phyloP scores from a whole-genome alignment of 768 basidiomycete genomes.

The Tephrocybe sp. region DNA sequence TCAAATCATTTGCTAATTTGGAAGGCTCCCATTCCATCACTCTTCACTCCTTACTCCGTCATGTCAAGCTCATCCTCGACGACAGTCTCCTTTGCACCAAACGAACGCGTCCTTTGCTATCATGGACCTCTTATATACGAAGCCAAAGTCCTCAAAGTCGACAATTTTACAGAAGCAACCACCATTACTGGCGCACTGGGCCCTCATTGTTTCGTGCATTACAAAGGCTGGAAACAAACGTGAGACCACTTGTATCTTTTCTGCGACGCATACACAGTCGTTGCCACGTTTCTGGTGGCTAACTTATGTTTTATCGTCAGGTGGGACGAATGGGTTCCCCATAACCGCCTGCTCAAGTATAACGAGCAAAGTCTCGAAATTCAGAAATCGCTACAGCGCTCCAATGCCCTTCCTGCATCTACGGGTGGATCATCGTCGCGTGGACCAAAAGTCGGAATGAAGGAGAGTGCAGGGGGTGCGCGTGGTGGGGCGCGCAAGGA shows the following conservation, averaged over 20 bases:
- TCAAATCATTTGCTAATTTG: neutral
- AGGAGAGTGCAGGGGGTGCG: constrained; percentile 29
- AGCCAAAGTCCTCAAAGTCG: constrained; percentile 79
- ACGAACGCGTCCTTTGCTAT: constrained; percentile 88
- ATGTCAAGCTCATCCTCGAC: constrained; percentile 29
- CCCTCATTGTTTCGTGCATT: constrained; percentile 92
- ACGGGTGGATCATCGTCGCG: constrained; percentile 18
- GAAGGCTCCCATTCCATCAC: neutral
- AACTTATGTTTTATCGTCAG: constrained; percentile 35
- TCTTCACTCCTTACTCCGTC: neutral
- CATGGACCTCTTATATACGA: constrained; percentile 96
- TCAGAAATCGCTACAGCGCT: constrained; percentile 65
- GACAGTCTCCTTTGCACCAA: constrained; percentile 41
- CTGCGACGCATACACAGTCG: neutral
- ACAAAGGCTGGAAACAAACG: constrained; percentile 99
- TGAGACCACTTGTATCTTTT: constrained; percentile 31
- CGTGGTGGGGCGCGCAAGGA: constrained; percentile 50
- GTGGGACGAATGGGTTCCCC: constrained; percentile 98
- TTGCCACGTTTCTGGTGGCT: constrained; percentile 1
- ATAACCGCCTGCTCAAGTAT: constrained; percentile 74
- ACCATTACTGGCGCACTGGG: constrained; percentile 62
- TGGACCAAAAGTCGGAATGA: constrained; percentile 20
- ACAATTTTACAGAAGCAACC: constrained; percentile 61
- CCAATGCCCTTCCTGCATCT: constrained; percentile 23
- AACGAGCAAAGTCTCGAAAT: constrained; percentile 76